Conservation (phyloP, 441 rosid species). For the Syzygium syzygioides region DNA sequence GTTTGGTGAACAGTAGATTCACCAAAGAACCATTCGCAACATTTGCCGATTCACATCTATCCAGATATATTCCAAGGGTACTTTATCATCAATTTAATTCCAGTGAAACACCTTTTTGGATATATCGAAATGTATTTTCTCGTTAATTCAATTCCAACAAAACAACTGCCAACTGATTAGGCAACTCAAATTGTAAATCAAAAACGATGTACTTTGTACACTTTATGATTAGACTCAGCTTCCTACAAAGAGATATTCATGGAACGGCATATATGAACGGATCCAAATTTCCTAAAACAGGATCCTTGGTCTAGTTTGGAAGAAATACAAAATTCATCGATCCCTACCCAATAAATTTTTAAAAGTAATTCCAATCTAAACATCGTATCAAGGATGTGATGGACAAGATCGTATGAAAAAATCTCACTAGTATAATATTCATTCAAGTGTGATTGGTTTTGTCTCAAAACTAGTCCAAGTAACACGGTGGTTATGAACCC, state of each 20-base stretch:
- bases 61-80: accelerated
- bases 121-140: background rate
- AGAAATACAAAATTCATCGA: background rate
- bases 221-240: background rate
- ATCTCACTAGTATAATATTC: background rate
- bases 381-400: background rate
- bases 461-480: background rate
- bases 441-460: background rate
- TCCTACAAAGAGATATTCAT: background rate
- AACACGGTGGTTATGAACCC: background rate
- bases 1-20: background rate
- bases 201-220: background rate
- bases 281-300: background rate
- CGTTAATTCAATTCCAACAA: accelerated
- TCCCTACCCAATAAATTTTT: background rate
- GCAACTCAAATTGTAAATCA: background rate
- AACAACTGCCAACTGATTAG: background rate
- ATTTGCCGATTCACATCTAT: background rate
- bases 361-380: background rate
- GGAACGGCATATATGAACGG: background rate
- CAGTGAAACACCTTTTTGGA: accelerated
- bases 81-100: background rate
- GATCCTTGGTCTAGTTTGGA: background rate
- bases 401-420: background rate
- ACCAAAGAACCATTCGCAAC: background rate